These are phyloP conservation scores for Alternaria infectoria DNA, from an alignment of 2,329 filamentous ascomycete genomes.

Conservation along the genomic window DNA sequence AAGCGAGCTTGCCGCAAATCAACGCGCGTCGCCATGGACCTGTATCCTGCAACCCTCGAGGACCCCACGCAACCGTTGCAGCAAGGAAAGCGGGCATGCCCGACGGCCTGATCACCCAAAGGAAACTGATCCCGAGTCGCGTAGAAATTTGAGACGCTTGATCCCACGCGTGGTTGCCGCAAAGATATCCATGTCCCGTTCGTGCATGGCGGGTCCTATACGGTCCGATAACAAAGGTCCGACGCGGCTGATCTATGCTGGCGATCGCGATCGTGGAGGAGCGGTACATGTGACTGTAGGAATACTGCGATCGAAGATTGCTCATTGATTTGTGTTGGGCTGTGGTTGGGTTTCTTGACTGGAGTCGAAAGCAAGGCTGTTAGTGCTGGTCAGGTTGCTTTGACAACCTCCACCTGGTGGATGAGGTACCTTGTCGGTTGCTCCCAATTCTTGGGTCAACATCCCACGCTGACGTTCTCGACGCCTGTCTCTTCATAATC, in stretches of 20 bases:
- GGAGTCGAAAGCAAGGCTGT: neutral
- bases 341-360: neutral
- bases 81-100: neutral
- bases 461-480: neutral
- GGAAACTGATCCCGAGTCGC: neutral
- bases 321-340: neutral
- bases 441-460: neutral
- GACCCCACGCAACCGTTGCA: neutral
- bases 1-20: neutral
- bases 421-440: neutral
- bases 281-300: neutral
- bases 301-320: constrained; percentile 1
- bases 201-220: neutral
- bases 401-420: neutral
- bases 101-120: neutral
- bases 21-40: neutral
- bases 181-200: neutral
- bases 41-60: neutral
- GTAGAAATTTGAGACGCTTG: neutral
- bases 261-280: neutral
- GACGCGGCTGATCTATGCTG: neutral
- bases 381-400: neutral
- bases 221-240: neutral
- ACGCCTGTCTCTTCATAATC: neutral
- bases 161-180: neutral